These are phyloP conservation scores for Pulicaria dysenterica DNA, from an alignment of 129 eudicot species.

Conservation along the genomic window DNA sequence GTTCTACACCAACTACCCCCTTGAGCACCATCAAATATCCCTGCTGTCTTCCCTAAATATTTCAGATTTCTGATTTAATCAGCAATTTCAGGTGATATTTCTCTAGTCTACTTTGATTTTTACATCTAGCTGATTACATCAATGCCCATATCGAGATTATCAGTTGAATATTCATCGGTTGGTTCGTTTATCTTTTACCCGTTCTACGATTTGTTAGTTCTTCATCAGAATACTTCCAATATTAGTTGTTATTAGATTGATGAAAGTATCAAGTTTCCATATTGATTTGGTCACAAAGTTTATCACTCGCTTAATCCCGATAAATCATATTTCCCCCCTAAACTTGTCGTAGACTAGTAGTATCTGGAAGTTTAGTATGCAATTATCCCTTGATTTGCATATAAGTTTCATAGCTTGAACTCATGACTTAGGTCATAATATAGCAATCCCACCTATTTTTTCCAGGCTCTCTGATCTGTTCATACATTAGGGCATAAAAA, in stretches of 20 bases:
- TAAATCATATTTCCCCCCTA: neutral
- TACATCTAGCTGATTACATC: conserved; percentile 8
- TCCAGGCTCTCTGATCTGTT: conserved; percentile 20
- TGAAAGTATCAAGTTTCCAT: conserved; percentile 20
- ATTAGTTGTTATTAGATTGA: conserved; percentile 26
- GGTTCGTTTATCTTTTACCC: neutral
- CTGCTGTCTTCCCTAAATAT: conserved; percentile 7
- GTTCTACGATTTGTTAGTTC: neutral
- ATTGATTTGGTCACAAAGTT: conserved; percentile 9
- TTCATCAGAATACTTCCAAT: neutral
- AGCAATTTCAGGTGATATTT: conserved; percentile 15
- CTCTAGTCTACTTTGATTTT: neutral
- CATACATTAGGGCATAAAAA: conserved; percentile 28
- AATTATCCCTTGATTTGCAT: neutral
- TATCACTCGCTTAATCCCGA: neutral
- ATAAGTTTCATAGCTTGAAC: neutral
- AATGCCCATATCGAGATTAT: conserved; percentile 15
- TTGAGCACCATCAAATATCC: conserved; percentile 17
- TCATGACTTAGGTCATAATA: neutral
- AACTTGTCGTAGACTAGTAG: conserved; percentile 11
- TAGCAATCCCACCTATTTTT: neutral
- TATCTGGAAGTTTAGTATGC: neutral
- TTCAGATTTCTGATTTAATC: conserved; percentile 10
- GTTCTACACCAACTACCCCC: conserved; percentile 25
- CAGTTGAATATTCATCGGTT: conserved; percentile 7